Evolutionary conservation across 2,329 filamentous ascomycete genomes (phyloP).

Genomic region (Exophiala aquamarina): DNA sequence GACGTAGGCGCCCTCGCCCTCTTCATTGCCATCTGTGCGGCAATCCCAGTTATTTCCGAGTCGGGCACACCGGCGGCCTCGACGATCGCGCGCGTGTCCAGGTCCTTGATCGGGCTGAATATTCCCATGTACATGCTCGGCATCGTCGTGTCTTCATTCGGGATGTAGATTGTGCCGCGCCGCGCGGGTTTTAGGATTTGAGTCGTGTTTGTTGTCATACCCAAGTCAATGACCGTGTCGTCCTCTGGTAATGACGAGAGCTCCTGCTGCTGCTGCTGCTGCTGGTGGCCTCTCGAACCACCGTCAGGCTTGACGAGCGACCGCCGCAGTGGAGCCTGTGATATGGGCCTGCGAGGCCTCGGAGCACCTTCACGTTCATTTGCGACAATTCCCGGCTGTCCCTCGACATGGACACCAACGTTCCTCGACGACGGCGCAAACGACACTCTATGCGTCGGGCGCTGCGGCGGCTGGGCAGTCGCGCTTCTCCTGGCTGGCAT

Average conservation of each 20-base stretch:
- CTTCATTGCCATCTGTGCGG: constrained; percentile 36
- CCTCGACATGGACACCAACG: too few species aligned
- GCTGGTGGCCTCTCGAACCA: neutral
- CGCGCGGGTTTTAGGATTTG: constrained; percentile 29
- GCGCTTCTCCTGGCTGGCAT: constrained; percentile 15
- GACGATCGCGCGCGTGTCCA: constrained; percentile 8
- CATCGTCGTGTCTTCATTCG: constrained; percentile 42
- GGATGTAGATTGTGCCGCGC: constrained; percentile 43
- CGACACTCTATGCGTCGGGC: constrained; percentile 38
- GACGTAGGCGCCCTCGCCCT: too few species aligned
- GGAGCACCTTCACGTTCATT: too few species aligned
- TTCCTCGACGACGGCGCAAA: constrained; percentile 20
- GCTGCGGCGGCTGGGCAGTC: constrained; percentile 40
- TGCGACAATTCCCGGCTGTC: too few species aligned
- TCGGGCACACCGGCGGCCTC: constrained; percentile 15
- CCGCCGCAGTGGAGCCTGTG: constrained; percentile 12
- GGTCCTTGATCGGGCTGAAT: constrained; percentile 41
- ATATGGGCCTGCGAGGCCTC: constrained; percentile 1
- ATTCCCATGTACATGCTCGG: constrained; percentile 45
- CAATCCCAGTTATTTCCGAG: constrained; percentile 34
- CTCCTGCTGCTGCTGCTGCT: neutral
- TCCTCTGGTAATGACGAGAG: constrained; percentile 11
- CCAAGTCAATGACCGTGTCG: neutral
- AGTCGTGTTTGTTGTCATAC: constrained; percentile 1
- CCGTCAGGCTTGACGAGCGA: constrained; percentile 2